Evolutionary conservation across 164 flowering plant genomes (phyloP), one percentile per base, ranked within the genome.

Genomic region (Macadamia tetraphylla): DNA sequence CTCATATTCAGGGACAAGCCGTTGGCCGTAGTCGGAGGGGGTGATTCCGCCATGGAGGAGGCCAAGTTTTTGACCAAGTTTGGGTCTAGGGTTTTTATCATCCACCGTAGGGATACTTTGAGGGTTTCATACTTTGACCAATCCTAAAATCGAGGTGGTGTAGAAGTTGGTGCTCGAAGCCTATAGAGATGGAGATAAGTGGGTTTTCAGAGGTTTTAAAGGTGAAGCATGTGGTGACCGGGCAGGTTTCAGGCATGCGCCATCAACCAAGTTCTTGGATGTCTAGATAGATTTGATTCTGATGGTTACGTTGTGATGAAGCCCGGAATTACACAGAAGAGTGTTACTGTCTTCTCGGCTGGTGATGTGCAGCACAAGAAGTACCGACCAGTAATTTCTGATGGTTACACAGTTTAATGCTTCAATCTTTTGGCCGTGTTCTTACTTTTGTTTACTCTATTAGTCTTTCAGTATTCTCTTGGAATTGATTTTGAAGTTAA

Each of bases 301-400:
- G 99, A 89, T 69, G 94, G 97, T 29, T 95, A 95, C 70, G 81
- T 95, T 29, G 80, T 79, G 55, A 92, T 96, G 0, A 81, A 85
- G 78, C 96, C 96, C 0, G 99, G 98, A 6, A 87, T 90, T 5
- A 88, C 97, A 0, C 67, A 67, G 67, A 92, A 98, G 7, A 95
- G 93, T 67, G 92, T 91, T 5, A 77, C 98, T 14, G 97, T 95
- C 53, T 95, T 95, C 61, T 98, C 99, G 0, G 98, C 99, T 3
- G 99, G 99, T 0, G 99, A 95, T 77, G 99, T 95, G 49, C 99
- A 95, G 85, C 98, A 92, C 65, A 95, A 95, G 86, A 92, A 90
- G 83, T 95, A 92, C 65, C 77, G 99, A 77, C 99, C 92, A 75
- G 99, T 98, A 40, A 70, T 95, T 71, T 92, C 98, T 56, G 99